Evolutionary conservation across 345 rosid species (phyloP), one percentile per base, ranked within the genome.

Genomic region (Salix caprea): DNA sequence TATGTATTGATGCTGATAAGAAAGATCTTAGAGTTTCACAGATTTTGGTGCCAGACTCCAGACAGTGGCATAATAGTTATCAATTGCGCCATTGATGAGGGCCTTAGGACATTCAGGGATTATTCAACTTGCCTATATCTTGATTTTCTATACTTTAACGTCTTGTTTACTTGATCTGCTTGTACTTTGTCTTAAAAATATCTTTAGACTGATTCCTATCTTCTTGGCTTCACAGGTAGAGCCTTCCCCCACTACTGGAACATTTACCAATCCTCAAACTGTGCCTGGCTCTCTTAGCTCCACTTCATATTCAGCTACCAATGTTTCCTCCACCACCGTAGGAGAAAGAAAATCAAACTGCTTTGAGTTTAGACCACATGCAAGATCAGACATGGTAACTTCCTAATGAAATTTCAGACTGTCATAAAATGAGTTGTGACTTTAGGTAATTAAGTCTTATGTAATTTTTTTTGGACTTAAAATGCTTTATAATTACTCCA

Each of bases 181-280:
- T 34, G 34, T 32, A 6, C 30, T 54, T 65, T 28, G 28, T 58
- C 24, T 37, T 74, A 23, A 48, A 37, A 40, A 40, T 40, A 14
- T 18, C 24, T 54, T 21, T 71, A 16, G 62, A 21, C 62, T 56
- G 62, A 56, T 37, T 42, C 73, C 24, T 39, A n/a, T 44, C 75
- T 60, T 85, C 67, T 67, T 77, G 67, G 54, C 80, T 78, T 85
- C 83, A 81, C 89, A 94, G 99, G 88, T 89, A 39, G 99, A 94
- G 82, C 98, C 98, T 74, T 96, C 98, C 66, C 99, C 98, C 71
- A 92, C 99, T 66, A 91, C 97, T 10, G 99, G 99, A 65, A 90
- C 98, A 71, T 84, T 96, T 76, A 65, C 81, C 52, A 92, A 93
- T 81, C 90, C 90, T 84, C 94, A 82, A 65, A 69, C 84, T 30